Conservation (phyloP, 345 rosid species). For the Trapa bicornis region DNA sequence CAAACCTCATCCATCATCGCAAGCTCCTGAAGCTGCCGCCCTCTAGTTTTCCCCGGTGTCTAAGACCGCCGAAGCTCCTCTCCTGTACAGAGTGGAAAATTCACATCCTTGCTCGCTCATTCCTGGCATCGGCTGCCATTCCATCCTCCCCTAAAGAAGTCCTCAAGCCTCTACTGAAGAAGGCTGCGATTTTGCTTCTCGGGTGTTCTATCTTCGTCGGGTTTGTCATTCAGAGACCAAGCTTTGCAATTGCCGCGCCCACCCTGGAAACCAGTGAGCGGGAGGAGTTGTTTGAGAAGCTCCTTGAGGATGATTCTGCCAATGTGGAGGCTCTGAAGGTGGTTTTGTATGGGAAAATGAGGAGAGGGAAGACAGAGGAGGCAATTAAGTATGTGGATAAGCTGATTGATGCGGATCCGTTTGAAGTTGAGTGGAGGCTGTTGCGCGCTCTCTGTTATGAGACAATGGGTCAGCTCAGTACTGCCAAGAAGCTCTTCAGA, state of each 20-base stretch:
- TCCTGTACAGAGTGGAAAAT: neutral
- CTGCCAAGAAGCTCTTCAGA: constrained; percentile 49
- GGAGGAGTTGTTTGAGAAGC: constrained; percentile 46
- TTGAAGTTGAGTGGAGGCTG: constrained; percentile 86
- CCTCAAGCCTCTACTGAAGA: constrained; percentile 19
- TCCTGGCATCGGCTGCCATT: constrained; percentile 10
- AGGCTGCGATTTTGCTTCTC: constrained; percentile 32
- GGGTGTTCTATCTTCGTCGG: constrained; percentile 52
- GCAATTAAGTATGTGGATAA: constrained; percentile 56
- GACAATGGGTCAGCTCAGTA: constrained; percentile 53
- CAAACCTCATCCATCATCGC: neutral
- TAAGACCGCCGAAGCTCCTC: neutral
- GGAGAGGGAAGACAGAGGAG: constrained; percentile 49
- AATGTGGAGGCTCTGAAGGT: constrained; percentile 67
- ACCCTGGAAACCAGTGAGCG: constrained; percentile 24
- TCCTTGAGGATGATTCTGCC: constrained; percentile 55
- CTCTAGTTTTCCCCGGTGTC: neutral
- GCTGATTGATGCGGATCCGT: constrained; percentile 47
- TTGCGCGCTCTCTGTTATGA: constrained; percentile 79
- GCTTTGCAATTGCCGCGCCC: constrained; percentile 31
- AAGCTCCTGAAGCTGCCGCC: constrained; percentile 7
- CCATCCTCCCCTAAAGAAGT: constrained; percentile 18
- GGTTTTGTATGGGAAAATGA: constrained; percentile 61
- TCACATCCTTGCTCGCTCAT: constrained; percentile 8
- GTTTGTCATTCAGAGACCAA: constrained; percentile 27